Base-by-base conservation (phyloP, 2,329 filamentous ascomycete species). In the Aureobasidium zeae region DNA sequence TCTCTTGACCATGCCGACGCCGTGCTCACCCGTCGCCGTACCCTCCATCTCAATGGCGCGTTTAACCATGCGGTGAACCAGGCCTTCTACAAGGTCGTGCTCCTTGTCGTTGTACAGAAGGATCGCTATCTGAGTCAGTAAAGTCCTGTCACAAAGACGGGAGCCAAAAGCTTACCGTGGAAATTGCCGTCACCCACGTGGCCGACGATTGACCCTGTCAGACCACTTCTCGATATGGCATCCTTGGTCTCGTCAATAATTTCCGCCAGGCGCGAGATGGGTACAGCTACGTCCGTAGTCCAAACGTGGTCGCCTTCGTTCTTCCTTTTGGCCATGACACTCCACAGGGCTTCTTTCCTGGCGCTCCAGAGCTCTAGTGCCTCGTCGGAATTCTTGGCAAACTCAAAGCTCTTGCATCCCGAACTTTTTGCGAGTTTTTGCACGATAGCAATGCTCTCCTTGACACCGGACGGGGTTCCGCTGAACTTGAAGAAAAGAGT, bases 61-160 rank as follows among this genome's bases (percentile, higher is more conserved):
- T 72, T 88, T 87, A 45, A 89, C 83, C 86, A 91, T 91, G 46
- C 78, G 73, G 58, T 88, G 83, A 19, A 91, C 82, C 19, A 89
- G 67, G 29, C 72, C 71, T 56, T 86, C 81, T 2, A 82, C 81
- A 44, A 74, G 72, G 46, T 70, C 64, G 51, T 79, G 73, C 61
- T 89, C 78, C 16, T 70, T 65, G n/a, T 83, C 75, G 46, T 77
- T 81, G 58, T 78, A 77, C 17, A 81, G 61, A 17, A 81, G 66
- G 47, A 81, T 79, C 4, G 76, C 73, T 75, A 46, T 24, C 15
- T 7, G 28, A 25, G 43, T 45, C 32, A 45, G 43, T 38, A 11
- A 22, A 17, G 24, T 31, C 5, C 26, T 15, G 8, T 13, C 10
- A 22, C 10, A 9, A 9, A 15, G 33, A 24, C 9, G 5, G 17